A percentile compares a stretch with the other conserved stretches of the same genome.
Evolutionary conservation across 352 stramenopile species (phyloP).

Genomic region (Plasmopara halstedii): DNA sequence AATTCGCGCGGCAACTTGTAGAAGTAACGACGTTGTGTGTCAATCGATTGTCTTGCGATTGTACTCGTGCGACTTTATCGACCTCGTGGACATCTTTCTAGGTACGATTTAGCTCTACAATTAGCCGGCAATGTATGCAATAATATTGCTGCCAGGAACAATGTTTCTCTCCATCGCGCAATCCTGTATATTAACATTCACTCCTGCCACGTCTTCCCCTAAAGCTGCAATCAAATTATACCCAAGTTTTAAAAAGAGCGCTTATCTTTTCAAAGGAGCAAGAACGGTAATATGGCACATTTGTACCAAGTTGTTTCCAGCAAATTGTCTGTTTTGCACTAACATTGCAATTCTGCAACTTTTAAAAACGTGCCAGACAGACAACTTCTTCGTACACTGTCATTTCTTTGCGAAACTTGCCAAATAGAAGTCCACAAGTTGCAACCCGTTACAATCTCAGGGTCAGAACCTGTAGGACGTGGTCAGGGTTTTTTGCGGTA

Average conservation of each 20-base stretch:
- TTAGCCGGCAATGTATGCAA: background rate
- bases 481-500: constrained; percentile 5
- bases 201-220: constrained; percentile 11
- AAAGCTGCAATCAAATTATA: constrained; percentile 7
- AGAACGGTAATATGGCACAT: background rate
- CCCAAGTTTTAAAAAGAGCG: background rate
- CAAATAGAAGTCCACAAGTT: background rate
- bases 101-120: constrained; percentile 4
- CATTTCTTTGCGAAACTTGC: too few relatives aligned
- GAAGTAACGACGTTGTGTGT: constrained; percentile 6
- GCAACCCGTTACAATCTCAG: background rate
- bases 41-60: background rate
- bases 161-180: constrained; percentile 4
- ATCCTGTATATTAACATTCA: constrained; percentile 22
- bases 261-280: background rate
- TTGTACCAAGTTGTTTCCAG: too few relatives aligned
- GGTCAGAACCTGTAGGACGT: background rate
- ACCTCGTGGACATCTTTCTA: constrained; percentile 3
- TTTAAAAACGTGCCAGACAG: too few relatives aligned
- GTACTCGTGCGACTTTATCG: background rate
- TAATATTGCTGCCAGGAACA: constrained; percentile 4
- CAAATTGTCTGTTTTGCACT: too few relatives aligned
- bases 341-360: background rate
- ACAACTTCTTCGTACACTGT: too few relatives aligned
- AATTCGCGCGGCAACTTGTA: constrained; percentile 19